Evolutionary conservation across 352 stramenopile species (phyloP).

Genomic region (Phytophthora megakarya): DNA sequence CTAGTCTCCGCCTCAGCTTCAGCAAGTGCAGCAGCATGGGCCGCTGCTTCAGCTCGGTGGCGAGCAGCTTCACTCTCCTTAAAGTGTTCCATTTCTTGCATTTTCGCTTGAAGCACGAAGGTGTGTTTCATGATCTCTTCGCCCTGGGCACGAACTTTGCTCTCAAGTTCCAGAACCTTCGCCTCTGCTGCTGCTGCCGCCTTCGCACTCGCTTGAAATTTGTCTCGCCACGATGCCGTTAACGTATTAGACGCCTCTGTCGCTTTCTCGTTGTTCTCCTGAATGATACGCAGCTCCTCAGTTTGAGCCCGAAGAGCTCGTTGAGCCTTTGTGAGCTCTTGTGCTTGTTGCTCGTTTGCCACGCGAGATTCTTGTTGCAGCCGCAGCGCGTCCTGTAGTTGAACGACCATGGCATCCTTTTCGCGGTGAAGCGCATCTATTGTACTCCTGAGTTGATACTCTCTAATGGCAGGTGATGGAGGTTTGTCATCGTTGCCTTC

Average conservation of each 20-base stretch:
- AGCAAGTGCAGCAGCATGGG: conserved; percentile 35
- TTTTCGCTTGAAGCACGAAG: conserved; percentile 57
- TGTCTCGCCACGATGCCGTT: conserved; percentile 53
- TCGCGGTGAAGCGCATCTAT: conserved; percentile 66
- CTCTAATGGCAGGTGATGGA: conserved; percentile 18
- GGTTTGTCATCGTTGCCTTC: conserved; percentile 18
- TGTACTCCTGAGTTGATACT: conserved; percentile 53
- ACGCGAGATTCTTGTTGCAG: conserved; percentile 50
- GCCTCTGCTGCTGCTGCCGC: conserved; percentile 36
- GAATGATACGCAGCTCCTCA: conserved; percentile 47
- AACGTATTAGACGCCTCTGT: conserved; percentile 51
- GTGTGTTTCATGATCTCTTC: conserved; percentile 72
- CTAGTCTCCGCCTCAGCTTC: conserved; percentile 36
- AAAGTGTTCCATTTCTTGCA: conserved; percentile 55
- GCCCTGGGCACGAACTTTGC: conserved; percentile 40
- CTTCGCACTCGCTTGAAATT: conserved; percentile 52
- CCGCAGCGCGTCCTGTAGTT: conserved; percentile 63
- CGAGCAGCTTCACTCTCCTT: conserved; percentile 57
- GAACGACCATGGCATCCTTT: conserved; percentile 56
- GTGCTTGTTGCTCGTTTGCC: conserved; percentile 54
- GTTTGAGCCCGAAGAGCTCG: conserved; percentile 43
- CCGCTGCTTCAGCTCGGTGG: conserved; percentile 36
- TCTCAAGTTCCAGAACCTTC: conserved; percentile 50
- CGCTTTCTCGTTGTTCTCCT: conserved; percentile 50
- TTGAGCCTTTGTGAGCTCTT: conserved; percentile 61